These are phyloP conservation scores for Termitomyces sp. DNA, from an alignment of 768 basidiomycete species.

Conservation along the genomic window DNA sequence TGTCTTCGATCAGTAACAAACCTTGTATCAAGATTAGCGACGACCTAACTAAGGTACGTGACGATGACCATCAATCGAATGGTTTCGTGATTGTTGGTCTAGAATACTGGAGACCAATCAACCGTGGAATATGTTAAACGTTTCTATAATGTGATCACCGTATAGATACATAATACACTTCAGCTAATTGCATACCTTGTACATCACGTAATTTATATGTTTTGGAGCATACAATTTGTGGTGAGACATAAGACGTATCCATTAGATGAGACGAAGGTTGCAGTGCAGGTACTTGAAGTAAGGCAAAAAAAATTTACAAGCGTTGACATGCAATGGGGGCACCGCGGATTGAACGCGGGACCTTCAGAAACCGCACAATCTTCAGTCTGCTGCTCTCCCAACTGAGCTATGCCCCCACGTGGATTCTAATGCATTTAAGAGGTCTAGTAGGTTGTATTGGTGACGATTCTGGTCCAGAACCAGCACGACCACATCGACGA, in stretches of 20 bases:
- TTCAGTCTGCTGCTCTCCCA: constrained; percentile 16
- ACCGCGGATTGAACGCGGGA: constrained; percentile 20
- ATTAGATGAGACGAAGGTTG: no score
- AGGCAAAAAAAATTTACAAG: no score
- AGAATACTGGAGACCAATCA: constrained; percentile 67
- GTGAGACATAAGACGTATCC: no score
- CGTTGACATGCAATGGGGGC: no score
- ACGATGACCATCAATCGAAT: not conserved
- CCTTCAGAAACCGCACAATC: constrained; percentile 12
- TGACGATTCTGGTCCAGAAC: not conserved
- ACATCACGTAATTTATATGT: not conserved
- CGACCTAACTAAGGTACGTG: constrained; percentile 70
- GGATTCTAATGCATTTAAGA: no score
- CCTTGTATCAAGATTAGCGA: constrained; percentile 94
- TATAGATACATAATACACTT: not conserved
- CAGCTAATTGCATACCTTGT: not conserved
- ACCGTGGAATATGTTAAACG: constrained; percentile 57
- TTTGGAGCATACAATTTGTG: not conserved
- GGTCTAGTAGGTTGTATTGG: not conserved
- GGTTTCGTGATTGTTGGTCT: not conserved
- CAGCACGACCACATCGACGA: not conserved
- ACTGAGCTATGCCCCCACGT: constrained; percentile 12
- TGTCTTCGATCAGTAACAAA: constrained; percentile 64
- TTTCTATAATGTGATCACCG: constrained; percentile 28
- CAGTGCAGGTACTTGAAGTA: no score